Conservation (phyloP, 1,139 yeast genomes). For the Blastobotrys capitulatus region DNA sequence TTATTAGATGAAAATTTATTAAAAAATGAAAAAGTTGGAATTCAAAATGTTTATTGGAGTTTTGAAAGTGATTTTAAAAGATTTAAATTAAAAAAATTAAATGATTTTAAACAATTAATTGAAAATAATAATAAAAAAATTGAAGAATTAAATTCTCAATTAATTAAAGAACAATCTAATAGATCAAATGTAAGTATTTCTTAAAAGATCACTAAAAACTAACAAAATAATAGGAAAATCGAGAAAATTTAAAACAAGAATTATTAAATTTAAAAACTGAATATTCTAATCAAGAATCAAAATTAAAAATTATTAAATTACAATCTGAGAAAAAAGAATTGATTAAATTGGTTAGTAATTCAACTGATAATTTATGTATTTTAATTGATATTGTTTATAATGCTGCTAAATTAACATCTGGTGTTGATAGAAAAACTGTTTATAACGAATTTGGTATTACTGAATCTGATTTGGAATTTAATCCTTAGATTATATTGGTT, state of each 20-base stretch:
- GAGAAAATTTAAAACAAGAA: background rate
- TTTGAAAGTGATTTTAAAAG: conserved; percentile 37
- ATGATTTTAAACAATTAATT: background rate
- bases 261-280: background rate
- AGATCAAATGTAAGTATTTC: background rate
- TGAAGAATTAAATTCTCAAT: background rate
- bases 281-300: background rate
- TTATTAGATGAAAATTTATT: conserved; percentile 45
- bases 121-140: background rate
- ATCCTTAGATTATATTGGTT: too few relatives aligned
- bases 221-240: background rate
- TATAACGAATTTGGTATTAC: conserved; percentile 5
- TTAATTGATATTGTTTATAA: background rate
- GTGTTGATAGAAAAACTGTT: background rate
- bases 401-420: background rate
- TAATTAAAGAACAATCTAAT: background rate
- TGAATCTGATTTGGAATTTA: conserved; percentile 3
- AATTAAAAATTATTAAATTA: background rate
- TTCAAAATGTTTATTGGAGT: conserved; percentile 50
- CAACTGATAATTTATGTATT: background rate
- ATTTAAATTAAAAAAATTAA: background rate
- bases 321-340: background rate
- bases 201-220: too few relatives aligned
- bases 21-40: conserved; percentile 50
- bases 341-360: background rate